These are phyloP conservation scores for Geotrichum klebahnii DNA, from an alignment of 1,139 yeast genomes.

Conservation along the genomic window DNA sequence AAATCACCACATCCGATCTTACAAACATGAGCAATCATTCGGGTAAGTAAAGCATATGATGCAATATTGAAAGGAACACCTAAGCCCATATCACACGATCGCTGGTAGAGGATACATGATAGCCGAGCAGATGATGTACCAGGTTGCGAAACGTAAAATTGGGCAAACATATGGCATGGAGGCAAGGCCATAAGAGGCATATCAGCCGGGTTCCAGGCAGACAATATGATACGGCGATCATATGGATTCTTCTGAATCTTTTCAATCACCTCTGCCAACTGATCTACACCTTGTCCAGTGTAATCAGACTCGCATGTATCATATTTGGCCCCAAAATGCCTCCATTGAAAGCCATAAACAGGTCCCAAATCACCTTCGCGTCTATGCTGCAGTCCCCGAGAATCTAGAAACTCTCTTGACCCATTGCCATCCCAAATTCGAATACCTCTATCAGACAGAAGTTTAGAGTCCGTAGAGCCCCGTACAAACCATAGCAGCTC, in stretches of 20 bases:
- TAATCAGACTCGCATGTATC: slow-evolving; percentile 82
- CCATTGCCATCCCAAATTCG: slow-evolving; percentile 99
- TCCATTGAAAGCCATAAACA: slow-evolving; percentile 98
- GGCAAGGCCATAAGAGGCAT: slow-evolving; percentile 92
- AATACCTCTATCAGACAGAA: slow-evolving; percentile 74
- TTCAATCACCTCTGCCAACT: slow-evolving; percentile 71
- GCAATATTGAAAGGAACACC: slow-evolving; percentile 99
- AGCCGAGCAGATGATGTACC: slow-evolving; percentile 46
- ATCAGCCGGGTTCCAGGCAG: slow-evolving; percentile 99
- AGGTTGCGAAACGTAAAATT: slow-evolving; percentile 85
- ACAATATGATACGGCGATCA: slow-evolving; percentile 87
- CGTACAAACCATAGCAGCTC: slow-evolving; percentile 90
- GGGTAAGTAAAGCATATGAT: slow-evolving; percentile 84
- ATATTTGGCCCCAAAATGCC: slow-evolving; percentile 95
- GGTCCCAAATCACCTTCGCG: slow-evolving; percentile 96
- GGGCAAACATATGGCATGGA: slow-evolving; percentile 96
- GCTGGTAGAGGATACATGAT: slow-evolving; percentile 85
- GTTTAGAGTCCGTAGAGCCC: slow-evolving; percentile 85
- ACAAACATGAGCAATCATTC: slow-evolving; percentile 91
- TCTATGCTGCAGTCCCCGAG: slow-evolving; percentile 71
- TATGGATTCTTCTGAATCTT: slow-evolving; percentile 84
- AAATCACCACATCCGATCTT: slow-evolving; percentile 94
- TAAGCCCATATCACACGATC: slow-evolving; percentile 98
- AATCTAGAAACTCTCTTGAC: slow-evolving; percentile 84
- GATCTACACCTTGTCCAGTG: slow-evolving; percentile 84